Base-by-base conservation (phyloP, 2,329 filamentous ascomycete species). In the Ramularia endophylla region DNA sequence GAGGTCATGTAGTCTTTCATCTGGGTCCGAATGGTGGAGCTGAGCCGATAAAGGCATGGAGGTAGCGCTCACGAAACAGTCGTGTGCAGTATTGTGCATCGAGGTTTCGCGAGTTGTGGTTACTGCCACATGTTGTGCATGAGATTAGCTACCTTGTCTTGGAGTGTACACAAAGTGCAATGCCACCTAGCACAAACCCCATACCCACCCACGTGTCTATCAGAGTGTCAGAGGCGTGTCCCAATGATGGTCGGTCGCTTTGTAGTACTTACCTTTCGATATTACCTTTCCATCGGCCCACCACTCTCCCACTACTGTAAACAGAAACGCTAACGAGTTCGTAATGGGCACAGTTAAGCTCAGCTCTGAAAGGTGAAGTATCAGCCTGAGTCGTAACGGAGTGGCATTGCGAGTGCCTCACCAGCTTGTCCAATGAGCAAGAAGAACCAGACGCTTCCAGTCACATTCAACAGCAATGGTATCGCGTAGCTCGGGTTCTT, bases 401-500 rank as follows among this genome's bases (percentile, higher is more conserved):
- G 6, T 9, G 28, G 13, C 25, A 32, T 20, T 17, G 18, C 22
- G 18, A 19, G 44, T 75, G 20, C 29, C 83, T 55, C 66, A 94
- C 88, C 88, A 56, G 89, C 89, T 63, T 92, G 80, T 5, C 90
- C 90, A 66, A 97, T 90, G 51, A 97, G 71, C 53, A 97, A 66
- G 56, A 97, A 97, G 67, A 97, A 97, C 90, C 90, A 97, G 41
- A 95, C 75, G 59, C 87, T 94, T 20, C 90, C 90, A 2, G 90
- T 95, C 39, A 97, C 68, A 62, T 97, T 97, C 44, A 95, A 66
- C 38, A 95, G 67, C 53, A 97, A 66, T 15, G 90, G 90, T 18
- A 94, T 67, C 5, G 87, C 85, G 65, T 97, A 97, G 13, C 78
- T 76, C 27, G 89, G 89, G 53, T 88, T 88, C 44, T 76, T 72